phyloP scores from a whole-genome alignment of 2,329 filamentous ascomycete species.

The Cordyceps cicadae region DNA sequence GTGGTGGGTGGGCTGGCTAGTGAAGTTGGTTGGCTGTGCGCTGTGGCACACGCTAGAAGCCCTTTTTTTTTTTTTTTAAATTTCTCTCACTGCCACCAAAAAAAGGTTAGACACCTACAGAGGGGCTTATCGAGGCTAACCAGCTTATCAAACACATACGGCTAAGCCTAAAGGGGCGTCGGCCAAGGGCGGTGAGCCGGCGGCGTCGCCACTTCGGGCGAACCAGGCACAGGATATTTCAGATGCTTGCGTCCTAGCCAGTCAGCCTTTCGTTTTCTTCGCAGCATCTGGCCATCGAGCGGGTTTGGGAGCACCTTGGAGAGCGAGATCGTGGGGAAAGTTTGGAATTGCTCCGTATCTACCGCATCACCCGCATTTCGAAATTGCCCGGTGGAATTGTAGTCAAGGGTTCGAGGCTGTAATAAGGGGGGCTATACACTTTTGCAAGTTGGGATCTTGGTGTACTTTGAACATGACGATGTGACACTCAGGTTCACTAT shows the following conservation, averaged over 20 bases:
- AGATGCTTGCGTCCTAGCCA: constrained; percentile 4
- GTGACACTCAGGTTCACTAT: too few species aligned
- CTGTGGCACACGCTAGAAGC: constrained; percentile 8
- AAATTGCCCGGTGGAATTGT: neutral
- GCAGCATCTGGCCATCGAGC: neutral
- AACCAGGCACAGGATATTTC: constrained; percentile 12
- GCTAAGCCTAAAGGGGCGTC: constrained; percentile 1
- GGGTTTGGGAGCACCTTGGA: neutral
- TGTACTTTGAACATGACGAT: too few species aligned
- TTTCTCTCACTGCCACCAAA: neutral
- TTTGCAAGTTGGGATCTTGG: too few species aligned
- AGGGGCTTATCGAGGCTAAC: constrained; percentile 10
- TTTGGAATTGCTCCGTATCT: neutral
- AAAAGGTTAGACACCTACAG: neutral
- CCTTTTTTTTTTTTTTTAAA: neutral
- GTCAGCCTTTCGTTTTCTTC: neutral
- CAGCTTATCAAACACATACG: neutral
- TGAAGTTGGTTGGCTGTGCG: neutral
- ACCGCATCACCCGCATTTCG: neutral
- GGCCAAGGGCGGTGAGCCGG: constrained; percentile 11
- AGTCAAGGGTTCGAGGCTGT: neutral
- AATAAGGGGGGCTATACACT: neutral
- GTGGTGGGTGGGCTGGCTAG: neutral
- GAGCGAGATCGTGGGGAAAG: constrained; percentile 11
- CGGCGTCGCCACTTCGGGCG: constrained; percentile 8